A percentile compares a stretch with the other conserved stretches of the same genome.
phyloP scores from a whole-genome alignment of 2,329 filamentous ascomycete genomes.

The Fusarium foetens region DNA sequence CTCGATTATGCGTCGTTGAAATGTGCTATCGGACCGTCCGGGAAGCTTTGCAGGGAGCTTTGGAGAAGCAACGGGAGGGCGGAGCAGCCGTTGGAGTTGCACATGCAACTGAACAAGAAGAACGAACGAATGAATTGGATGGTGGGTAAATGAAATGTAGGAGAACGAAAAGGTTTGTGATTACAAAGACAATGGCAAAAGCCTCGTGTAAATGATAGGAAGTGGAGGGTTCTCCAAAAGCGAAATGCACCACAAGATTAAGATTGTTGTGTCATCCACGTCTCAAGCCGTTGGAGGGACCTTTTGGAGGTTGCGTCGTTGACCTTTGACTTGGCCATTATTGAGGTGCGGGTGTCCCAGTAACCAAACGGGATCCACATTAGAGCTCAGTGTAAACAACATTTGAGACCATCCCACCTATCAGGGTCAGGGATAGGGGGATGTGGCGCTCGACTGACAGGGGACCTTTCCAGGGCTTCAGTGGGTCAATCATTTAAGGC shows the following conservation, averaged over 20 bases:
- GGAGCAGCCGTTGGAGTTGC: conserved; percentile 34
- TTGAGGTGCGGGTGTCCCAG: conserved; percentile 37
- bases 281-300: conserved; percentile 24
- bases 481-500: conserved; percentile 15
- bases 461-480: conserved; percentile 20
- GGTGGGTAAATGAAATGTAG: neutral
- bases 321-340: conserved; percentile 5
- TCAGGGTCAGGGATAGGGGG: conserved; percentile 27
- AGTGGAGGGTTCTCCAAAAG: conserved; percentile 15
- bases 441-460: conserved; percentile 33
- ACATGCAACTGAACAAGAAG: conserved; percentile 25
- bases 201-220: conserved; percentile 4
- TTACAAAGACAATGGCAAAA: conserved; percentile 12
- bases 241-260: conserved; percentile 6
- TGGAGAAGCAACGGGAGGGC: conserved; percentile 13
- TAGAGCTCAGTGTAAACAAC: conserved; percentile 42
- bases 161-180: neutral
- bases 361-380: conserved; percentile 39
- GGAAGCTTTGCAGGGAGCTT: conserved; percentile 25
- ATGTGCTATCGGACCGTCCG: conserved; percentile 13
- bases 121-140: neutral
- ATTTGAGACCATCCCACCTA: conserved; percentile 33
- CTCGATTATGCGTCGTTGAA: neutral
- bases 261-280: conserved; percentile 32
- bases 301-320: conserved; percentile 35